Conservation (phyloP, 2,329 filamentous ascomycete species). For the Spiromastix sp. region DNA sequence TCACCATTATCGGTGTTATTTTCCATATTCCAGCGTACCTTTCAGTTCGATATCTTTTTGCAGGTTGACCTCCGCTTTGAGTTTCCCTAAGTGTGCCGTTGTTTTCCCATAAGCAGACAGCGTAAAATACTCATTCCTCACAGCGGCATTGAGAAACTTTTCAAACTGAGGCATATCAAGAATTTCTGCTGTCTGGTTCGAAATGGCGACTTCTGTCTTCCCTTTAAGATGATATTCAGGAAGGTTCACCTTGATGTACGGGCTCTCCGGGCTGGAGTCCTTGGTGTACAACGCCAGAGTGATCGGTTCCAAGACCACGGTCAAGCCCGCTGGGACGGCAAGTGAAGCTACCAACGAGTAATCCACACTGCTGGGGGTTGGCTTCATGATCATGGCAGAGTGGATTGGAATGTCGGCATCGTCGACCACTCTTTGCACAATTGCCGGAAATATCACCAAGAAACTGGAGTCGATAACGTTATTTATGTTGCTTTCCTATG, state of each 20-base stretch:
- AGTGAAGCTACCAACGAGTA: conserved; percentile 15
- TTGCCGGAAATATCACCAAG: conserved; percentile 15
- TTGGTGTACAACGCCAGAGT: conserved; percentile 34
- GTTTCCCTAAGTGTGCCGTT: conserved; percentile 29
- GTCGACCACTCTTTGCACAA: conserved; percentile 16
- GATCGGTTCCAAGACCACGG: conserved; percentile 22
- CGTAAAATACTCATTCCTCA: conserved; percentile 26
- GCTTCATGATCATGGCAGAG: conserved; percentile 12
- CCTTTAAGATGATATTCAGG: conserved; percentile 13
- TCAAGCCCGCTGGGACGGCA: conserved; percentile 11
- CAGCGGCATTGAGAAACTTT: conserved; percentile 31
- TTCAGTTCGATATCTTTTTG: conserved; percentile 34
- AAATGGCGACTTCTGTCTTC: conserved; percentile 25
- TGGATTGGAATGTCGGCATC: conserved; percentile 15
- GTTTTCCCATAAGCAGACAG: conserved; percentile 32
- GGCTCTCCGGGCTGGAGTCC: conserved; percentile 17
- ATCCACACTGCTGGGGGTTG: conserved; percentile 8
- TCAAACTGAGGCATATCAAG: conserved; percentile 31
- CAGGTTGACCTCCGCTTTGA: conserved; percentile 29
- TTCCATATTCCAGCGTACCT: no score
- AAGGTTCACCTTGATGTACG: conserved; percentile 12
- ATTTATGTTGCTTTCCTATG: no score
- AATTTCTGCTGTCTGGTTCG: conserved; percentile 26
- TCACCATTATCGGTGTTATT: no score
- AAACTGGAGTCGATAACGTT: conserved; percentile 11